These are phyloP conservation scores for Pleodorina starrii DNA, from an alignment of 139 green algal species.

Conservation along the genomic window DNA sequence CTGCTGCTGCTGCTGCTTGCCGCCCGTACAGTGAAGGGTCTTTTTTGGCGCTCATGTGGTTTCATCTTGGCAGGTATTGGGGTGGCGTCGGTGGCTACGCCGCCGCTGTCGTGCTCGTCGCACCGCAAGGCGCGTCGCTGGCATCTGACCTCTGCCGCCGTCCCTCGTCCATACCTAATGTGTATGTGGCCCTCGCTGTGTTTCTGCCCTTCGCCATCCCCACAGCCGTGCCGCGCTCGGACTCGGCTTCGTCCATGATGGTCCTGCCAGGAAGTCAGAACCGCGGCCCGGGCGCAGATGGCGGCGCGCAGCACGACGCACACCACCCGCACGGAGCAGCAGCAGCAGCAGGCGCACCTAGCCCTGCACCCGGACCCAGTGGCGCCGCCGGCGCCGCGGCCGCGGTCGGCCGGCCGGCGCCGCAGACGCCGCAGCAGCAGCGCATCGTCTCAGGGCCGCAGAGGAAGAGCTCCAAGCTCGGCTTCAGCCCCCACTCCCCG, in stretches of 20 bases:
- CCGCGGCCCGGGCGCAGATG: neutral
- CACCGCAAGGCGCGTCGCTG: no score
- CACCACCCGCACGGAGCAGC: conserved; percentile 17
- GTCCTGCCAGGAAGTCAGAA: conserved; percentile 3
- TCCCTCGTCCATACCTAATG: no score
- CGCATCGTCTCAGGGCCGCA: neutral
- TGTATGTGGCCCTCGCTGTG: no score
- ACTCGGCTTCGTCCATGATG: conserved; percentile 52
- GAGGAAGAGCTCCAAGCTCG: conserved; percentile 3
- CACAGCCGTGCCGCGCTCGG: conserved; percentile 50
- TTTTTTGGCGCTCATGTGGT: no score
- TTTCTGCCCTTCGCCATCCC: neutral
- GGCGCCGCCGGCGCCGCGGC: neutral
- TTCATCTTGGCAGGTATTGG: no score
- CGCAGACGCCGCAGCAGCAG: neutral
- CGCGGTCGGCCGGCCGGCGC: neutral
- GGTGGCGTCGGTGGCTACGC: no score
- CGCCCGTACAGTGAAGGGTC: no score
- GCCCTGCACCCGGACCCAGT: no score
- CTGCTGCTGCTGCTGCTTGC: no score
- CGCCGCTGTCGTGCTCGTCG: no score
- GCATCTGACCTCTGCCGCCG: no score
- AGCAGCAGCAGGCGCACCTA: no score
- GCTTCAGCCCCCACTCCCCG: neutral
- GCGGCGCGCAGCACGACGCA: neutral